Evolutionary conservation across 768 basidiomycete genomes (phyloP).

Genomic region (Lactarius vividus): DNA sequence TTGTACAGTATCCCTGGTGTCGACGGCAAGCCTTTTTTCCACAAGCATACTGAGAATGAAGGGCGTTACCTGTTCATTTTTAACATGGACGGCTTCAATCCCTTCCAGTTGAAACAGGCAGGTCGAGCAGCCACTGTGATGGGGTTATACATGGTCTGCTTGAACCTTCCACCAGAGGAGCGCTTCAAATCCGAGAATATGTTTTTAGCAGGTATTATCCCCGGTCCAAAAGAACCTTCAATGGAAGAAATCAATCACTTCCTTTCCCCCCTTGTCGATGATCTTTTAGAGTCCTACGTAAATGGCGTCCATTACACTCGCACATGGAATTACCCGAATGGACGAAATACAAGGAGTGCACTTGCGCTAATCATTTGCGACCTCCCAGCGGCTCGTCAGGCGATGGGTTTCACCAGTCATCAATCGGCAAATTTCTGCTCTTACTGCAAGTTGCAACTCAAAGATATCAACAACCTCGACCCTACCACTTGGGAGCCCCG

Average conservation of each 20-base stretch:
- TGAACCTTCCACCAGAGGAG: conserved; percentile 39
- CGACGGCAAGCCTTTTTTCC: conserved; percentile 12
- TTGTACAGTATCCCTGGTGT: neutral
- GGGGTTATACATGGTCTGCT: conserved; percentile 35
- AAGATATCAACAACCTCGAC: neutral
- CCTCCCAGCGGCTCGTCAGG: neutral
- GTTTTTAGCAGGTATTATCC: conserved; percentile 42
- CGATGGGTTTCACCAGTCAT: neutral
- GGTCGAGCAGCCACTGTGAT: conserved; percentile 32
- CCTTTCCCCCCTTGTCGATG: conserved; percentile 39
- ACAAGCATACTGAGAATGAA: conserved; percentile 5
- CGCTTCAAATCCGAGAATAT: conserved; percentile 41
- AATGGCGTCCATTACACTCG: conserved; percentile 33
- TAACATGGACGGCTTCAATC: conserved; percentile 40
- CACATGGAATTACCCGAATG: conserved; percentile 27
- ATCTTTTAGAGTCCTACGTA: conserved; percentile 38
- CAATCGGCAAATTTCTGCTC: neutral
- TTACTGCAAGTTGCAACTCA: neutral
- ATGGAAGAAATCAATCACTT: conserved; percentile 39
- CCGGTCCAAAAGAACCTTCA: conserved; percentile 40
- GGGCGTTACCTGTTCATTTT: conserved; percentile 35
- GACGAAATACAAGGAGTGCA: neutral
- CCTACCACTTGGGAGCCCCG: neutral
- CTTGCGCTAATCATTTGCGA: conserved; percentile 9
- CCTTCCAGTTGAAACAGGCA: conserved; percentile 34